Base-by-base conservation (phyloP, 768 basidiomycete genomes). In the Russula compacta region DNA sequence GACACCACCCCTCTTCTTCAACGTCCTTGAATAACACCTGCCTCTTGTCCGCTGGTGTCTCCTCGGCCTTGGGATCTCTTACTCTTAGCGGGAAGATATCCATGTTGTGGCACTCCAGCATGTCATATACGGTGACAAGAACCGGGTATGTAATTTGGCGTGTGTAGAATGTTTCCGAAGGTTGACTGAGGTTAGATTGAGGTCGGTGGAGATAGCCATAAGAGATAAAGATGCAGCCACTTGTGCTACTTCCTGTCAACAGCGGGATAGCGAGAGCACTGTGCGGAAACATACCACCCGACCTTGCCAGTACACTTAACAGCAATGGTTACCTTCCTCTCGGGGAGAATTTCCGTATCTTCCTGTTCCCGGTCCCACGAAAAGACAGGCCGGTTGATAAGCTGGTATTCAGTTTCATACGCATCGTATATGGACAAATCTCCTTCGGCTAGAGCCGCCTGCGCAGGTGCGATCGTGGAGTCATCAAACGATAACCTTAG, bases 111-210 rank as follows among this genome's bases (percentile, higher is more conserved):
- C 90, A 91, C 71, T 95, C 91, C 33, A 98, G 82, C 79, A 95
- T 95, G 66, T 91, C 90, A 70, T 98, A 97, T 12, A 98, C 97
- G 3, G 95, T 95, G 60, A 97, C 89, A 68, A 89, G 79, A 64
- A 98, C 80, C 5, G 95, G 93, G 69, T 92, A 92, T 35, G 86
- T 82, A 55, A 98, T 73, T 68, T 92, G 92, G 29, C 97, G 87
- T 32, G 91, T 85, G 69, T 94, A 82, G 72, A 98, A 95, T 44
- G 83, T 72, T 52, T 82, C 77, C 0, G 76, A 68, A 1, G 74
- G 70, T 21, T 72, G 64, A 33, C 71, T 60, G 35, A 67, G 64
- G 50, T 62, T 64, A 66, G 69, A 64, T 67, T 71, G 56, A 39
- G 72, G 71, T 43, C 82, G 82, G 56, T 82, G 78, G 39, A 86